Conservation (phyloP, 331 rosid genomes). For the Spiraea crenata region DNA sequence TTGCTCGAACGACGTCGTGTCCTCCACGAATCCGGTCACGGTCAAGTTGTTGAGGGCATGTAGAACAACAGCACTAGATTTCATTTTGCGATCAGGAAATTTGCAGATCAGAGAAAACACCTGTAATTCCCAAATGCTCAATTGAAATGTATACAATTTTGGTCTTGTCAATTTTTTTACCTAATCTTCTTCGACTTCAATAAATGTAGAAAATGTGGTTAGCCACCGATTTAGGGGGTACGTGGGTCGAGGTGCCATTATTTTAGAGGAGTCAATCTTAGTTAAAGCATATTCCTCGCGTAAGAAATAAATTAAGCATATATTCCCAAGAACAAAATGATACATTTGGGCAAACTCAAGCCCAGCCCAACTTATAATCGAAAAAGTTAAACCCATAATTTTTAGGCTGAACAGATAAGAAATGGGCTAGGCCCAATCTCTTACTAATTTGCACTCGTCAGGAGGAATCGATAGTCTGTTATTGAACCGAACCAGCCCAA, state of each 20-base stretch:
- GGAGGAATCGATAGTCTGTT: too few species aligned
- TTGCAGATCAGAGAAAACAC: too few species aligned
- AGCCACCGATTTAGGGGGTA: background rate
- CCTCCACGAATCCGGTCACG: conserved; percentile 26
- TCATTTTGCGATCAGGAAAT: conserved; percentile 11
- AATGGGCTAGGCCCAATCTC: too few species aligned
- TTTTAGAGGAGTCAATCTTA: background rate
- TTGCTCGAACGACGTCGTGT: conserved; percentile 20
- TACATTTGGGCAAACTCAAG: too few species aligned
- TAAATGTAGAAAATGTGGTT: background rate
- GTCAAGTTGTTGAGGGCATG: conserved; percentile 29
- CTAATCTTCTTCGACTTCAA: background rate
- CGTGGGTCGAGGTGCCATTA: conserved; percentile 11
- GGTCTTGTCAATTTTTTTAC: background rate
- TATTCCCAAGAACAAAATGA: too few species aligned
- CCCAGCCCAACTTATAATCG: too few species aligned
- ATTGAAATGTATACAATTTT: background rate
- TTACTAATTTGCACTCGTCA: too few species aligned
- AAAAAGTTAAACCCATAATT: background rate
- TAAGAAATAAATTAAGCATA: too few species aligned
- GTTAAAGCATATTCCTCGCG: too few species aligned
- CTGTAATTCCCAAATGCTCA: too few species aligned
- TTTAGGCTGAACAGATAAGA: background rate
- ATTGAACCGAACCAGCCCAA: too few species aligned
- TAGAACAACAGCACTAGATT: background rate